Evolutionary conservation across 192 early-diverging fungal species (phyloP).

Genomic region (Lunasporangiospora selenospora): DNA sequence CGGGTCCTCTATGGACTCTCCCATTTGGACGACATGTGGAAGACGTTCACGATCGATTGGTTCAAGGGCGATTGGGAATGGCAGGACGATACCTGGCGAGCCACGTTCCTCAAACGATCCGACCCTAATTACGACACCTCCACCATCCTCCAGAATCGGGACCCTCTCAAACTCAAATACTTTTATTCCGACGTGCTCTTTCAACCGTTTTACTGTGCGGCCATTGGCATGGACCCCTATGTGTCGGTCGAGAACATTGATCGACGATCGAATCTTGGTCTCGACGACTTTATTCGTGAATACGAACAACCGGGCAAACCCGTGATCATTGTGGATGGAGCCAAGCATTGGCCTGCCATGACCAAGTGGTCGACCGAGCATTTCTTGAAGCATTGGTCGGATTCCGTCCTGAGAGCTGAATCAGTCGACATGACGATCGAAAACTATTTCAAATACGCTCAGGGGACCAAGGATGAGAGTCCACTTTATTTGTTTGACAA

Average conservation of each 20-base stretch:
- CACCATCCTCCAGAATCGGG: slow-evolving; percentile 21
- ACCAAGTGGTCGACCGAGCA: slow-evolving; percentile 64
- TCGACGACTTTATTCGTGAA: slow-evolving; percentile 52
- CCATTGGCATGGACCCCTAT: slow-evolving; percentile 53
- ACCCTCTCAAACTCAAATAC: slow-evolving; percentile 45
- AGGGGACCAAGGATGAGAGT: slow-evolving; percentile 58
- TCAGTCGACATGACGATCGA: slow-evolving; percentile 62
- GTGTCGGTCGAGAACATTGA: slow-evolving; percentile 54
- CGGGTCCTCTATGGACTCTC: slow-evolving; percentile 59
- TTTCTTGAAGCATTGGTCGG: slow-evolving; percentile 49
- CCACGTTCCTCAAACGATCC: slow-evolving; percentile 54
- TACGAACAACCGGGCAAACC: slow-evolving; percentile 63
- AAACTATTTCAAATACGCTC: slow-evolving; percentile 62
- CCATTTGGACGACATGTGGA: slow-evolving; percentile 70
- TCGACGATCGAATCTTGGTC: slow-evolving; percentile 49
- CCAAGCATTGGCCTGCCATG: slow-evolving; percentile 63
- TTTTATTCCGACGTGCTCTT: slow-evolving; percentile 73
- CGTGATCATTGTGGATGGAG: slow-evolving; percentile 70
- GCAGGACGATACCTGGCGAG: slow-evolving; percentile 58
- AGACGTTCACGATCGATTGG: slow-evolving; percentile 49
- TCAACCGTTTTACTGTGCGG: slow-evolving; percentile 60
- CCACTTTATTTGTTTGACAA: slow-evolving; percentile 79
- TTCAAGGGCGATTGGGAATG: slow-evolving; percentile 63
- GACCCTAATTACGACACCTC: slow-evolving; percentile 22
- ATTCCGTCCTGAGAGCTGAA: slow-evolving; percentile 65